Evolutionary conservation across 2,329 filamentous ascomycete species (phyloP).

Genomic region (Ceratocystis variospora): DNA sequence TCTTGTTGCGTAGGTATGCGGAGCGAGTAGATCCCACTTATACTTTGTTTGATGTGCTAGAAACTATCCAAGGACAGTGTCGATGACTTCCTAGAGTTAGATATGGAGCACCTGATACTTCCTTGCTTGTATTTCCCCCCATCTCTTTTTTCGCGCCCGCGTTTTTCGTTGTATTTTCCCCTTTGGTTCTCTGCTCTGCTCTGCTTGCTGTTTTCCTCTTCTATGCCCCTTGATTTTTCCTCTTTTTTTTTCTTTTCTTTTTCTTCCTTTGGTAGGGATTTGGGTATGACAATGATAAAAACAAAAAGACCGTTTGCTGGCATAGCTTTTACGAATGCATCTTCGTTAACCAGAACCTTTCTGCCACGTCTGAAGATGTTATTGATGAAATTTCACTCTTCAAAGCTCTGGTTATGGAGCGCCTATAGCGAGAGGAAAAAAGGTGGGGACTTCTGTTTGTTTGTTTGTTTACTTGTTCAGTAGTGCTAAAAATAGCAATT

Average conservation of each 20-base stretch:
- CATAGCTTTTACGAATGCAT: background rate
- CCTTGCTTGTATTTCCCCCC: conserved; percentile 16
- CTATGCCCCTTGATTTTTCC: background rate
- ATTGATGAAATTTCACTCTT: background rate
- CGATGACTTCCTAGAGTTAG: conserved; percentile 5
- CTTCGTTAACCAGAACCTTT: background rate
- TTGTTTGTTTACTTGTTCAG: background rate
- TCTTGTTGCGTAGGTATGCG: background rate
- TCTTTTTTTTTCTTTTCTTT: background rate
- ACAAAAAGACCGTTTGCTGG: conserved; percentile 1
- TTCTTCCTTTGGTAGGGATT: conserved; percentile 1
- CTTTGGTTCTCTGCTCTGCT: background rate
- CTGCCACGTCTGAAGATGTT: background rate
- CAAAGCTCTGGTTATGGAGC: no score
- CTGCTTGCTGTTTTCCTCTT: background rate
- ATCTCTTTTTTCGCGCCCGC: conserved; percentile 9
- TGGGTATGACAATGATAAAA: conserved; percentile 11
- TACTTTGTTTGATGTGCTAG: conserved; percentile 8
- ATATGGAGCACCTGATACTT: conserved; percentile 12
- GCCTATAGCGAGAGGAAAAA: background rate
- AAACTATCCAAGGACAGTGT: background rate
- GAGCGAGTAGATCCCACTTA: background rate
- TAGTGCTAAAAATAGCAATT: background rate
- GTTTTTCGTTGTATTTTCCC: background rate
- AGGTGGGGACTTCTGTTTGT: background rate